Evolutionary conservation across 2,329 filamentous ascomycete species (phyloP).

Genomic region (Fulvia fulva): DNA sequence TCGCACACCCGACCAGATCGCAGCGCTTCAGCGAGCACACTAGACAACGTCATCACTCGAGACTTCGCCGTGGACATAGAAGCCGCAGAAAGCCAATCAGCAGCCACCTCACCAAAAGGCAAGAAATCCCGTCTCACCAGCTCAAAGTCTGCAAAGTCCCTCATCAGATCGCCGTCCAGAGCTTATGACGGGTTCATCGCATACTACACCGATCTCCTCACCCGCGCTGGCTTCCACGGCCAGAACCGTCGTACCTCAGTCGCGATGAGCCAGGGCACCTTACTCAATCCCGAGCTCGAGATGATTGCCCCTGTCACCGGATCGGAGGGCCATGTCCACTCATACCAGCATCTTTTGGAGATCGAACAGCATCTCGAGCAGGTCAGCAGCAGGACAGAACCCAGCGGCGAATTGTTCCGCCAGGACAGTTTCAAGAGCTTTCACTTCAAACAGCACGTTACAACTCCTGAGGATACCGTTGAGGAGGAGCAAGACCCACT

Average conservation of each 20-base stretch:
- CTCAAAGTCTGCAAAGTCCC: constrained; percentile 11
- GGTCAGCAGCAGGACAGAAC: not conserved
- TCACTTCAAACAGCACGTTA: not conserved
- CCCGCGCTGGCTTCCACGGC: constrained; percentile 39
- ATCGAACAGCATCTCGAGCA: constrained; percentile 14
- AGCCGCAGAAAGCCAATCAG: not conserved
- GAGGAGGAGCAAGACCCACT: constrained; percentile 3
- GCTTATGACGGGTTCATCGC: constrained; percentile 41
- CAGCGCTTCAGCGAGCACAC: constrained; percentile 36
- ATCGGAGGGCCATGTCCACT: constrained; percentile 12
- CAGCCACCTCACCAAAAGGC: constrained; percentile 9
- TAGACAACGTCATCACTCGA: constrained; percentile 35
- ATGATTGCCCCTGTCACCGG: constrained; percentile 34
- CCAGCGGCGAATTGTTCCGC: not conserved
- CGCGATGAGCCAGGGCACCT: constrained; percentile 36
- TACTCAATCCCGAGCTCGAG: constrained; percentile 47
- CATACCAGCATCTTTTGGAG: constrained; percentile 21
- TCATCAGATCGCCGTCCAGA: constrained; percentile 37
- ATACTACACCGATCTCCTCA: constrained; percentile 45
- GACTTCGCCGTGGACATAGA: constrained; percentile 13
- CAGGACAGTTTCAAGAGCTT: not conserved
- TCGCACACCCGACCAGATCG: constrained; percentile 44
- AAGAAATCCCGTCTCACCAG: not conserved
- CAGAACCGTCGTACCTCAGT: constrained; percentile 45
- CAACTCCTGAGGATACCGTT: not conserved